Base-by-base conservation (phyloP, 169 alveolate genomes). In the Neospora caninum region DNA sequence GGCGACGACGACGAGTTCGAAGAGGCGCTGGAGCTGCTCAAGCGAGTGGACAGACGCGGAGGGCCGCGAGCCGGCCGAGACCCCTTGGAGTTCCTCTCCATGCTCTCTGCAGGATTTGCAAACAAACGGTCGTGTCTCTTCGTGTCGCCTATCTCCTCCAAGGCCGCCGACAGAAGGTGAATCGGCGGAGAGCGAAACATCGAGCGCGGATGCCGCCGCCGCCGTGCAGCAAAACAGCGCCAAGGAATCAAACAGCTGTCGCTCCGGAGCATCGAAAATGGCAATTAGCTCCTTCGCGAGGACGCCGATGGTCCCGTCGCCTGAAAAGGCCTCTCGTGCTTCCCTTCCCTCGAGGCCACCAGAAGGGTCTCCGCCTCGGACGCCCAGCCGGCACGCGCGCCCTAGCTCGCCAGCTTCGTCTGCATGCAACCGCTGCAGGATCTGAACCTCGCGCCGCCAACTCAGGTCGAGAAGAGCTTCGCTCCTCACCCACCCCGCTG, bases 151-250 rank as follows among this genome's bases (percentile, higher is more conserved):
- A 7, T 18, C 64, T 9, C 73, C 58, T 16, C 31, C 31, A 27
- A 27, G n/a, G 73, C 73, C 1, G 73, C 7, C 31, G 4, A 29
- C 31, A 16, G 20, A 29, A 0, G 73, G 7, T 9, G 7, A 4
- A 9, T 64, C 73, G 7, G n/a, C 4, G 73, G 73, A 16, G n/a
- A 16, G 27, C 39, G 86, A 10, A 43, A 78, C n/a, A 25, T 78
- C 86, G 49, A 38, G 39, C 22, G 41, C 22, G 1, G 45, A 10
- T 22, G 86, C 86, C 7, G 86, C 86, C 45, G 89, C 38, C n/a
- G 89, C 89, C 41, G 69, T 41, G 89, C 89, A 82, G 38, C 89
- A 82, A 49, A 82, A 42, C 36, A 82, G 58, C 20, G 69, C 64
- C 34, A 42, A 38, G 38, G 89, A 42, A 39, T 38, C 53, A 29